Base-by-base conservation (phyloP, 2,329 filamentous ascomycete species). In the Lomentospora prolificans region DNA sequence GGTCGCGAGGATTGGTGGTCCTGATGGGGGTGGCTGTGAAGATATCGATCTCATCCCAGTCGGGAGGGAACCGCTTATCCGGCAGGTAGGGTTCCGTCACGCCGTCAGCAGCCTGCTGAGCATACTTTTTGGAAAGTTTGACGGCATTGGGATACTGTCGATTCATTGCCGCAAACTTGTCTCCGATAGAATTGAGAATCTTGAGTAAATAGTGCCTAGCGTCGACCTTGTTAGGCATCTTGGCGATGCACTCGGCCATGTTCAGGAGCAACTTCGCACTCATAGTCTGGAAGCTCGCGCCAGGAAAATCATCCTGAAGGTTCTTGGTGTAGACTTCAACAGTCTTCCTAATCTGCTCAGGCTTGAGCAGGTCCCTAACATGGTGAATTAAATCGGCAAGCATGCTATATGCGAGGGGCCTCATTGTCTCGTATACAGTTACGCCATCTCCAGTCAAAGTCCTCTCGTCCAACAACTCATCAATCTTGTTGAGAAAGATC, bases 201-300 rank as follows among this genome's bases (percentile, higher is more conserved):
- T 95, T 94, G 65, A 99, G 90, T 59, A 99, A 75, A 67, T 96
- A 96, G 68, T 97, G 91, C 4, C 95, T 85, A 24, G 94, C 94
- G 68, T 99, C 92, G 46, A 87, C 84, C 72, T 97, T 99, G 67
- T 96, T 89, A 19, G 87, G 86, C 63, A 99, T 80, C 69, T 92
- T 95, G 1, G 91, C 89, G 65, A 99, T 99, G 67, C 90, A 95
- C 65, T 99, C 95, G 0, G 92, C 94, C 90, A 99, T 95, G 68
- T 99, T 99, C 10, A 99, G 76, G 1, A 99, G 76, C 2, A 99
- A 76, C 69, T 97, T 99, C 0, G 94, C 95, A 64, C 94, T 97
- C 94, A 99, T 99, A 0, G 94, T 99, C 70, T 99, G 95, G 66
- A 99, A 99, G 69, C 92, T 99, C 0, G 95, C 97, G 7, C 95